These are phyloP conservation scores for Colletotrichum karsti DNA, from an alignment of 2,329 filamentous ascomycete species.

Conservation along the genomic window DNA sequence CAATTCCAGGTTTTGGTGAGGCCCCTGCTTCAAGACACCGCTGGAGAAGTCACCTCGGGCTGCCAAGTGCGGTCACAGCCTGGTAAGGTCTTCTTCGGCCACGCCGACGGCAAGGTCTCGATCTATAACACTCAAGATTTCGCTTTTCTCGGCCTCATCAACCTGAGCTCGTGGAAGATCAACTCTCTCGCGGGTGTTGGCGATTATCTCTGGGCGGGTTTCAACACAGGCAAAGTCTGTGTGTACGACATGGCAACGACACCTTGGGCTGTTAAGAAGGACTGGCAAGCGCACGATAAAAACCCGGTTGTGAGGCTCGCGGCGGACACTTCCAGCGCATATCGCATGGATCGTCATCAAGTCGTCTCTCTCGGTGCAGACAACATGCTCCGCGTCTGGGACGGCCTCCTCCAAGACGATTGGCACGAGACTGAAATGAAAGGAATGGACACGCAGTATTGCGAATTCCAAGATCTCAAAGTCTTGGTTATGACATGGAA, in stretches of 20 bases:
- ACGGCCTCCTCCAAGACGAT: slow-evolving; percentile 91
- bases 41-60: slow-evolving; percentile 89
- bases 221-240: slow-evolving; percentile 92
- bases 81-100: slow-evolving; percentile 87
- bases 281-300: slow-evolving; percentile 87
- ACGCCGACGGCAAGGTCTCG: slow-evolving; percentile 92
- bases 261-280: slow-evolving; percentile 93
- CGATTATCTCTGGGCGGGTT: slow-evolving; percentile 88
- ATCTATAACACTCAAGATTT: slow-evolving; percentile 87
- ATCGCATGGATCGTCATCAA: slow-evolving; percentile 84
- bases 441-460: slow-evolving; percentile 81
- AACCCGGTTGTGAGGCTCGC: slow-evolving; percentile 82
- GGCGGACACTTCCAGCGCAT: slow-evolving; percentile 83
- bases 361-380: slow-evolving; percentile 89
- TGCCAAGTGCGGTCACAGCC: slow-evolving; percentile 78
- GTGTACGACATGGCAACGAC: slow-evolving; percentile 85
- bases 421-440: slow-evolving; percentile 96
- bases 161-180: slow-evolving; percentile 94
- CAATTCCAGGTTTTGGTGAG: slow-evolving; percentile 80
- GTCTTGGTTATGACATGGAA: slow-evolving; percentile 94
- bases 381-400: slow-evolving; percentile 86
- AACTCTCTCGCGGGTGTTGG: slow-evolving; percentile 85
- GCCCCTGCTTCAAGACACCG: slow-evolving; percentile 75
- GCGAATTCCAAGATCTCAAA: slow-evolving; percentile 83
- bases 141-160: slow-evolving; percentile 81